Evolutionary conservation across 306 rosid species (phyloP).

Genomic region (Cucurbita maxima): DNA sequence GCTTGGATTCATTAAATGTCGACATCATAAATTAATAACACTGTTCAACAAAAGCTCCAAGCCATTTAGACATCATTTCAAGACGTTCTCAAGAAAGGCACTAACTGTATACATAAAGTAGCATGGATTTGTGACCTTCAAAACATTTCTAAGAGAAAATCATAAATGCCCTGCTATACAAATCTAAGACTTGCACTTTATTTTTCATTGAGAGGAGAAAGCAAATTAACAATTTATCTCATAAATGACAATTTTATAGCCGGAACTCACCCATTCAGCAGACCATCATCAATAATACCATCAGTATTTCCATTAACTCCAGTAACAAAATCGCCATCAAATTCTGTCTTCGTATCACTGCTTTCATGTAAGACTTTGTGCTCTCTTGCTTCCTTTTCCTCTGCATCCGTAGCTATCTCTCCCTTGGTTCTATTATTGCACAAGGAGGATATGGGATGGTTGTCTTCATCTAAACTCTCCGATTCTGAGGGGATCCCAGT

Average conservation of each 20-base stretch:
- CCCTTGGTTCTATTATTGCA: constrained; percentile 19
- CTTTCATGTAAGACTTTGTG: constrained; percentile 11
- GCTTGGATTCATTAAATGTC: too few relatives aligned
- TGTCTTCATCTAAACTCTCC: constrained; percentile 29
- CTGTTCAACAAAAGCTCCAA: too few relatives aligned
- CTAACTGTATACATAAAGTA: not conserved
- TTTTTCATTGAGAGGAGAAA: not conserved
- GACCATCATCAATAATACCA: constrained; percentile 19
- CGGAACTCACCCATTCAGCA: constrained; percentile 14
- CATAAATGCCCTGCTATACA: not conserved
- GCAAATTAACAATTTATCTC: not conserved
- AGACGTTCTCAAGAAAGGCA: too few relatives aligned
- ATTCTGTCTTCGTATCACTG: constrained; percentile 19
- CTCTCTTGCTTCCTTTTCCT: not conserved
- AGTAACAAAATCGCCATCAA: constrained; percentile 10
- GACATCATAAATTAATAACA: too few relatives aligned
- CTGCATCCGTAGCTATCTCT: constrained; percentile 10
- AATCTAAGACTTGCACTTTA: not conserved
- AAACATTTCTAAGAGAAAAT: not conserved
- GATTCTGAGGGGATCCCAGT: constrained; percentile 7
- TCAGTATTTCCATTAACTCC: constrained; percentile 15
- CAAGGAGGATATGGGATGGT: constrained; percentile 32
- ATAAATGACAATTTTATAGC: not conserved
- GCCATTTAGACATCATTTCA: not conserved
- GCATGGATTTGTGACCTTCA: not conserved